Evolutionary conservation across 148 eudicot species (phyloP).

Genomic region (Rhododendron molle): DNA sequence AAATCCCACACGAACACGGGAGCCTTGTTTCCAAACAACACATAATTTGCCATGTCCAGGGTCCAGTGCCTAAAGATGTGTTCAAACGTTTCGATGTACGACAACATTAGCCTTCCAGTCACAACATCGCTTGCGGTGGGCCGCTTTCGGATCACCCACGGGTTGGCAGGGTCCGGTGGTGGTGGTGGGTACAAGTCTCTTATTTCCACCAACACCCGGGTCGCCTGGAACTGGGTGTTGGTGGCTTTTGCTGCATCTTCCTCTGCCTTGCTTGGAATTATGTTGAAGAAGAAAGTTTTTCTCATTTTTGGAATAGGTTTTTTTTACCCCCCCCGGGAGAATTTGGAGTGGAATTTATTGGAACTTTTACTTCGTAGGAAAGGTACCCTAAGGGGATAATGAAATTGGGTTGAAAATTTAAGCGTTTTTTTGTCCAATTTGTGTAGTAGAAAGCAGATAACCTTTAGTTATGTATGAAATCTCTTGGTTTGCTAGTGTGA

Average conservation of each 20-base stretch:
- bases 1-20: slow-evolving; percentile 10
- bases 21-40: slow-evolving; percentile 6
- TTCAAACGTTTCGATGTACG: neutral
- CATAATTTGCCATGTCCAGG: neutral
- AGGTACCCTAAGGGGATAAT: neutral
- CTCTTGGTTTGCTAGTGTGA: neutral
- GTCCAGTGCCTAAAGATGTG: slow-evolving; percentile 12
- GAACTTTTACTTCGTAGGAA: neutral
- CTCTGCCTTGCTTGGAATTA: slow-evolving; percentile 15
- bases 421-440: neutral
- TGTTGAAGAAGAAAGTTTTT: slow-evolving; percentile 10
- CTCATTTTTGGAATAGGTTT: neutral
- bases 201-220: slow-evolving; percentile 1
- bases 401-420: neutral
- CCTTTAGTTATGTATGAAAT: neutral
- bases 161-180: neutral
- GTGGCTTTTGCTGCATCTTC: slow-evolving; percentile 6
- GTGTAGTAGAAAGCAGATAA: neutral
- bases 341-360: slow-evolving; percentile 1
- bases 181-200: slow-evolving; percentile 6
- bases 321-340: neutral
- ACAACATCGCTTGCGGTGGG: neutral
- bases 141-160: slow-evolving; percentile 11
- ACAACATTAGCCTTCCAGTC: neutral
- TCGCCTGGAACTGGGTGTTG: neutral